These are phyloP conservation scores for Colletotrichum orchidophilum DNA, from an alignment of 2,329 filamentous ascomycete species.

Conservation along the genomic window DNA sequence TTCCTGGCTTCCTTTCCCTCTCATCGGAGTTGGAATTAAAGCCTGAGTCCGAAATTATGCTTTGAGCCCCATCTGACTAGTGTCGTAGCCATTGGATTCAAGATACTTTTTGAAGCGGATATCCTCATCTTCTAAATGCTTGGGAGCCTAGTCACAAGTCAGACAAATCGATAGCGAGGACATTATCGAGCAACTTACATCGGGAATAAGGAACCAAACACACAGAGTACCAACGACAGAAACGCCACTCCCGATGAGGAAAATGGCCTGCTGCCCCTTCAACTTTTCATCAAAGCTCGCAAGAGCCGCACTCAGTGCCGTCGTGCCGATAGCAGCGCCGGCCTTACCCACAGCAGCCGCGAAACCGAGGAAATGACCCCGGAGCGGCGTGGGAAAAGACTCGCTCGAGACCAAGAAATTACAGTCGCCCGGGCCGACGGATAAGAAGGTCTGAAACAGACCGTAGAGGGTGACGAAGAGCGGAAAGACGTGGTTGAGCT, in stretches of 20 bases:
- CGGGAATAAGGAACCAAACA: conserved; percentile 41
- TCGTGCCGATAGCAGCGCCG: conserved; percentile 59
- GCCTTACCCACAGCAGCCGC: conserved; percentile 61
- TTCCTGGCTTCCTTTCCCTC: too few relatives aligned
- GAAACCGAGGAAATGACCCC: conserved; percentile 60
- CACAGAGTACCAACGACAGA: conserved; percentile 37
- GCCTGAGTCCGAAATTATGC: background rate
- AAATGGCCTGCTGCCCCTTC: conserved; percentile 39
- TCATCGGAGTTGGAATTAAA: too few relatives aligned
- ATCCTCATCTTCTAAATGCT: conserved; percentile 37
- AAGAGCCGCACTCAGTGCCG: conserved; percentile 28
- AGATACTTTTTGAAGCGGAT: conserved; percentile 35
- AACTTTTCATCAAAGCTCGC: conserved; percentile 33
- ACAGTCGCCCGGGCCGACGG: conserved; percentile 58
- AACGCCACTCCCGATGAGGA: conserved; percentile 41
- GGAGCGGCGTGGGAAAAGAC: conserved; percentile 58
- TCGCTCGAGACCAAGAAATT: conserved; percentile 60
- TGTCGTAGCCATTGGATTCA: conserved; percentile 36
- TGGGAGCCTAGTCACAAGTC: conserved; percentile 26
- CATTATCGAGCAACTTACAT: conserved; percentile 3
- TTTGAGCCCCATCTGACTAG: conserved; percentile 34
- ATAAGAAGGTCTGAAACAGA: conserved; percentile 57
- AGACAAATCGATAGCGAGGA: background rate
- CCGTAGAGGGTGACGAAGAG: conserved; percentile 62
- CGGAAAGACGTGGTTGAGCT: conserved; percentile 55